These are phyloP conservation scores for Mucor lusitanicus DNA, from an alignment of 371 early-diverging fungal species.

Conservation along the genomic window DNA sequence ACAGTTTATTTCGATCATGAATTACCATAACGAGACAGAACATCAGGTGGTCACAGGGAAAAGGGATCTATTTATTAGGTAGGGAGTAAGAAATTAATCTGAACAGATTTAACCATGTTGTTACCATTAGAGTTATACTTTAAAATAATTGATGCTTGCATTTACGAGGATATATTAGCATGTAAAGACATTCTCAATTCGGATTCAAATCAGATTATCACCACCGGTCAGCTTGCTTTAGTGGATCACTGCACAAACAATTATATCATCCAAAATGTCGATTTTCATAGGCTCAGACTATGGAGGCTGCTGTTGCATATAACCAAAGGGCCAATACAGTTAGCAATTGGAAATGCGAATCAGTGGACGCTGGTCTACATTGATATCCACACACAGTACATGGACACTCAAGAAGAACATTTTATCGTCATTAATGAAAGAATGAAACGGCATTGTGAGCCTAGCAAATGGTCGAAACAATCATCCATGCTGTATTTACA, in stretches of 20 bases:
- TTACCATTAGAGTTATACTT: conserved; percentile 7
- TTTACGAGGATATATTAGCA: conserved; percentile 4
- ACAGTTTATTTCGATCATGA: neutral
- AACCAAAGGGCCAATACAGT: conserved; percentile 11
- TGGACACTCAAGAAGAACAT: conserved; percentile 1
- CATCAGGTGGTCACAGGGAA: neutral
- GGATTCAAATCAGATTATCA: neutral
- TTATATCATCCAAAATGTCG: conserved; percentile 1
- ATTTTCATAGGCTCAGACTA: conserved; percentile 7
- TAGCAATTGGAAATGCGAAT: conserved; percentile 9
- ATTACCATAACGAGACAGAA: neutral
- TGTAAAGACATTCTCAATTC: conserved; percentile 3
- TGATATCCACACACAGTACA: conserved; percentile 3
- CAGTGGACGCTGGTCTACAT: conserved; percentile 12
- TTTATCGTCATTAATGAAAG: conserved; percentile 12
- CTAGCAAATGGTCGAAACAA: conserved; percentile 5
- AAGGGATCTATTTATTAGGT: neutral
- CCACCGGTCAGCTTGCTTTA: neutral
- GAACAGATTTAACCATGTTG: neutral
- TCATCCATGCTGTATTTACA: neutral
- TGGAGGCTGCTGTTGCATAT: conserved; percentile 10
- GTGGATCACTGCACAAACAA: conserved; percentile 1
- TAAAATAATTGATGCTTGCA: conserved; percentile 1
- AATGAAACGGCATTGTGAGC: conserved; percentile 3
- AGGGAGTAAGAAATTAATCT: neutral